Evolutionary conservation across 768 basidiomycete species (phyloP).

Genomic region (Lanmaoa rubissima): DNA sequence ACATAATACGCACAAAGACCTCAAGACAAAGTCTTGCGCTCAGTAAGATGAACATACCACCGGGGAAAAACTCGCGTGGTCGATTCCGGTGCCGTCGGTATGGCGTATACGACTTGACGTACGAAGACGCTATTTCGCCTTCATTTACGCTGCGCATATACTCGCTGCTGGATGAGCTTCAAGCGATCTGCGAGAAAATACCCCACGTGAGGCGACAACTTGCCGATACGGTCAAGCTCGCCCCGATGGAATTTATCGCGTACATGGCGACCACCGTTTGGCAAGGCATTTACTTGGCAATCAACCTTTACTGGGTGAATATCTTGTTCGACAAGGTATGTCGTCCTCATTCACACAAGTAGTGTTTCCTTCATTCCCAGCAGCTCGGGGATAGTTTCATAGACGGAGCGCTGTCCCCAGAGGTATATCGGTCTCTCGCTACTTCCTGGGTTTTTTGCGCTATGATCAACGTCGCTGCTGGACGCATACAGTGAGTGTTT

Average conservation of each 20-base stretch:
- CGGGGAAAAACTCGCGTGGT: not conserved
- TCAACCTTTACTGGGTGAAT: constrained; percentile 36
- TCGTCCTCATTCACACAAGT: not conserved
- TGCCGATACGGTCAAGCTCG: constrained; percentile 20
- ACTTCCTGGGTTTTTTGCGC: constrained; percentile 29
- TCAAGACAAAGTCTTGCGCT: not conserved
- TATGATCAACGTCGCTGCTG: constrained; percentile 22
- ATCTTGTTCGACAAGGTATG: constrained; percentile 29
- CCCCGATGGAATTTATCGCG: constrained; percentile 14
- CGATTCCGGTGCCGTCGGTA: constrained; percentile 13
- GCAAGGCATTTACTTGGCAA: constrained; percentile 31
- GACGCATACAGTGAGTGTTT: constrained; percentile 22
- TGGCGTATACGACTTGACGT: constrained; percentile 24
- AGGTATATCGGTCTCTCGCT: constrained; percentile 21
- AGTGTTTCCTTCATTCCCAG: not conserved
- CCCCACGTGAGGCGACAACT: constrained; percentile 9
- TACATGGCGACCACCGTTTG: constrained; percentile 33
- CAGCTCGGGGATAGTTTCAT: constrained; percentile 16
- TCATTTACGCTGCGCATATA: not conserved
- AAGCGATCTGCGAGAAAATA: not conserved
- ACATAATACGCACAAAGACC: not conserved
- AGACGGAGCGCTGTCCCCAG: not conserved
- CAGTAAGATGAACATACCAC: not conserved
- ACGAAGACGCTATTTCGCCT: constrained; percentile 12
- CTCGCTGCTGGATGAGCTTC: not conserved